Evolutionary conservation across 163 green algal species (phyloP).

Genomic region (Scenedesmus sp.): DNA sequence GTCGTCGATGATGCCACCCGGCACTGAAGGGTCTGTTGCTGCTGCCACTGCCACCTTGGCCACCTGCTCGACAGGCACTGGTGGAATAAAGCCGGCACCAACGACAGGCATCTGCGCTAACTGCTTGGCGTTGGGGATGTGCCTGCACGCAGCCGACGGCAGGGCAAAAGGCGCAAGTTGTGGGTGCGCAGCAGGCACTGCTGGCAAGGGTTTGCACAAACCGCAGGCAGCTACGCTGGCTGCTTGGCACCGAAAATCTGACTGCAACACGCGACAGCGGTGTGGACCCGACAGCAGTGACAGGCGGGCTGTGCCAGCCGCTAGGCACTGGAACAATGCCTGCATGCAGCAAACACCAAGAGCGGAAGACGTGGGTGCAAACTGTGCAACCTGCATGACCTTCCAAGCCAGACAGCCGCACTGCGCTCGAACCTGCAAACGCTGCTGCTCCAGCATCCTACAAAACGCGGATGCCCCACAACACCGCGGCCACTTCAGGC

Average conservation of each 20-base stretch:
- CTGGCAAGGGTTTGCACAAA: conserved; percentile 78
- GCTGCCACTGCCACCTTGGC: conserved; percentile 85
- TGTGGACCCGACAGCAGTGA: conserved; percentile 76
- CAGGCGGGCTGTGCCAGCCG: conserved; percentile 75
- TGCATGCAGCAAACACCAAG: background rate
- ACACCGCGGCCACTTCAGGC: too few species aligned
- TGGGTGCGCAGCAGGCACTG: conserved; percentile 67
- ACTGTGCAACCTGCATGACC: too few species aligned
- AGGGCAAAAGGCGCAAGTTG: background rate
- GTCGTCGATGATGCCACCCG: conserved; percentile 82
- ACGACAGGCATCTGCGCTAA: conserved; percentile 81
- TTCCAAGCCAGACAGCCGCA: too few species aligned
- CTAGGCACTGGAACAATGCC: conserved; percentile 68
- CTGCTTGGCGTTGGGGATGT: conserved; percentile 71
- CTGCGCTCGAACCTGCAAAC: too few species aligned
- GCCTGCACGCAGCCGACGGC: background rate
- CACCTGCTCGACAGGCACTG: conserved; percentile 80
- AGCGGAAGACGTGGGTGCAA: background rate
- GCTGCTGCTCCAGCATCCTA: too few species aligned
- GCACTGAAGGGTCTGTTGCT: conserved; percentile 80
- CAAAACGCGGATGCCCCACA: too few species aligned
- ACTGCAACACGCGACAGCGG: background rate
- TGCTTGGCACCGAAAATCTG: conserved; percentile 70
- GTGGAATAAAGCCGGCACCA: conserved; percentile 81
- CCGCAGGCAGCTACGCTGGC: conserved; percentile 77